A percentile compares a stretch with the other conserved stretches of the same genome.
Conservation (phyloP, 371 early-diverging fungal genomes). For the Circinella minor region DNA sequence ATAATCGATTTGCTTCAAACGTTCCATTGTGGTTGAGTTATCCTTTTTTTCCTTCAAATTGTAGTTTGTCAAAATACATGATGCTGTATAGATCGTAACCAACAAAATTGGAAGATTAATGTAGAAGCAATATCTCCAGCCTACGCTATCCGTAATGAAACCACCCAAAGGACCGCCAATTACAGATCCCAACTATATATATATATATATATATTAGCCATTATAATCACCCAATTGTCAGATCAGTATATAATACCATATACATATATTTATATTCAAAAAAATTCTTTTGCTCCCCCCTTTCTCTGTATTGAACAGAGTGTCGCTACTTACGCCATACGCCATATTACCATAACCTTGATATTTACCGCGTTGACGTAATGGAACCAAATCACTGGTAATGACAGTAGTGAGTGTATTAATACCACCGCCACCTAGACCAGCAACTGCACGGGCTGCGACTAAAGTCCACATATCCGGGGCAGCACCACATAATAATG, state of each 20-base stretch:
- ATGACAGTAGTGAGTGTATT: slow-evolving; percentile 51
- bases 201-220: slow-evolving; percentile 31
- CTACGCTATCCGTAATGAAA: slow-evolving; percentile 52
- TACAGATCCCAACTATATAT: slow-evolving; percentile 64
- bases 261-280: no score
- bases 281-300: no score
- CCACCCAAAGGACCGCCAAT: slow-evolving; percentile 77
- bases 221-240: no score
- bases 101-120: slow-evolving; percentile 75
- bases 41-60: slow-evolving; percentile 38
- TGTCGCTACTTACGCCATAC: slow-evolving; percentile 36
- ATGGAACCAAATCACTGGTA: slow-evolving; percentile 47
- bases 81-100: slow-evolving; percentile 57
- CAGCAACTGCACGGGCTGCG: slow-evolving; percentile 74
- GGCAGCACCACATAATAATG: slow-evolving; percentile 62
- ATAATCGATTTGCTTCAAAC: slow-evolving; percentile 68
- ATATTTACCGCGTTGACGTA: slow-evolving; percentile 55
- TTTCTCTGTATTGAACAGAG: slow-evolving; percentile 36
- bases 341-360: slow-evolving; percentile 55
- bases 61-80: slow-evolving; percentile 39
- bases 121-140: slow-evolving; percentile 73
- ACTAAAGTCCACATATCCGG: slow-evolving; percentile 70
- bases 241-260: no score
- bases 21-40: slow-evolving; percentile 47
- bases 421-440: slow-evolving; percentile 79